Conservation (phyloP, 139 green algal genomes). For the Chlorella vulgaris region DNA sequence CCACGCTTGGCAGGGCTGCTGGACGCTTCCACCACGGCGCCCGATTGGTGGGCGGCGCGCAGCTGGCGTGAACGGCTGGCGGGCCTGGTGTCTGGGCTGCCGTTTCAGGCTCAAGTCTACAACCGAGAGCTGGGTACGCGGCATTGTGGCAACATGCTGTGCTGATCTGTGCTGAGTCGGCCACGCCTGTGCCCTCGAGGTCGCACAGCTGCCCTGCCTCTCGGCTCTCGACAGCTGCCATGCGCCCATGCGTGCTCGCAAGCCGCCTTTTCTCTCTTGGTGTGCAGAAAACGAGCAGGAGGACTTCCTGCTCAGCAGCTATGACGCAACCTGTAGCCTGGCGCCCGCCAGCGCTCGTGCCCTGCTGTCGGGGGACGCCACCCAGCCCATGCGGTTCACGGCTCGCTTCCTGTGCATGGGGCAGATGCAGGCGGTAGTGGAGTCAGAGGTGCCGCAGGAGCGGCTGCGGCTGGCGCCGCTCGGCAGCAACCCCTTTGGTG, state of each 20-base stretch:
- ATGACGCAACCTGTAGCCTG: slow-evolving; percentile 1
- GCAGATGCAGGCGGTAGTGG: background rate
- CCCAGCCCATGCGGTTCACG: background rate
- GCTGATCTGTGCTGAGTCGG: too few species aligned
- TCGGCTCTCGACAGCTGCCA: background rate
- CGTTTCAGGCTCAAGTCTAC: slow-evolving; percentile 1
- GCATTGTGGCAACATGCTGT: background rate
- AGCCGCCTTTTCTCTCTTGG: background rate
- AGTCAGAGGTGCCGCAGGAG: background rate
- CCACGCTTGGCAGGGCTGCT: background rate
- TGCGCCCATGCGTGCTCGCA: background rate
- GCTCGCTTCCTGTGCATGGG: slow-evolving; percentile 26
- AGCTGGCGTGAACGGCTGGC: slow-evolving; percentile 8
- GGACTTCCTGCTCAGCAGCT: slow-evolving; percentile 10
- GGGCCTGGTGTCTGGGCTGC: background rate
- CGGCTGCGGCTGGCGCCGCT: slow-evolving; percentile 12
- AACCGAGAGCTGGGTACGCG: slow-evolving; percentile 14
- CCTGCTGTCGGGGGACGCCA: background rate
- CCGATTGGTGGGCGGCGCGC: slow-evolving; percentile 4
- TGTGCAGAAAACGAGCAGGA: slow-evolving; percentile 16
- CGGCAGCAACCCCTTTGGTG: slow-evolving; percentile 5
- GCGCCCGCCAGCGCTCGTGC: background rate
- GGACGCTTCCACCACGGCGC: background rate
- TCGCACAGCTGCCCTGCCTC: too few species aligned
- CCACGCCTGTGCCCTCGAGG: too few species aligned